phyloP scores from a whole-genome alignment of 2,329 filamentous ascomycete species.

The Gremmenia infestans region DNA sequence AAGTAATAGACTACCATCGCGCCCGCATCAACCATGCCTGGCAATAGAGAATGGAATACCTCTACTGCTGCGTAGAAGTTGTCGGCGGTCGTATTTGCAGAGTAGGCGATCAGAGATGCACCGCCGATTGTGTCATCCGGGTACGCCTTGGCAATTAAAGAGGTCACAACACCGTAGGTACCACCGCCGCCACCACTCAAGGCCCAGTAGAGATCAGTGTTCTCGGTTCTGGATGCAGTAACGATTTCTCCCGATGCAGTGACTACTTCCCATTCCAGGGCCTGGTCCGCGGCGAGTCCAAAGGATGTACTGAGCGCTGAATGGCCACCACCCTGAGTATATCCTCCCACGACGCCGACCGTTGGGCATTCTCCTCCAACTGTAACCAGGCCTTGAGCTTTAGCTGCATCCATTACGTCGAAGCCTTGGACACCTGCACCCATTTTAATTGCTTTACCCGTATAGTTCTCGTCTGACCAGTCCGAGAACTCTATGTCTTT shows the following conservation, averaged over 20 bases:
- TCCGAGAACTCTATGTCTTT: conserved; percentile 40
- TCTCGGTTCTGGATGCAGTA: conserved; percentile 41
- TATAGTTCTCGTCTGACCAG: conserved; percentile 40
- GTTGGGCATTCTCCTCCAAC: conserved; percentile 51
- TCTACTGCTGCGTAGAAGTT: conserved; percentile 45
- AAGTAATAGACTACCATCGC: conserved; percentile 46
- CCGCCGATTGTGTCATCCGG: conserved; percentile 39
- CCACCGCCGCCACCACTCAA: conserved; percentile 54
- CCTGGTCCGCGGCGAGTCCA: conserved; percentile 56
- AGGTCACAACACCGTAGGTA: conserved; percentile 52
- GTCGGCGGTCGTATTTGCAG: conserved; percentile 32
- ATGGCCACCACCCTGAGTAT: conserved; percentile 56
- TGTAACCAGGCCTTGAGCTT: conserved; percentile 38
- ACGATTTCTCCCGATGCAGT: conserved; percentile 45
- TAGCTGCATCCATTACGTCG: conserved; percentile 41
- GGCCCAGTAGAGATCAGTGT: conserved; percentile 60
- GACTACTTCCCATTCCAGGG: conserved; percentile 52
- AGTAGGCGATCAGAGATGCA: conserved; percentile 40
- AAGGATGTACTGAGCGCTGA: conserved; percentile 47
- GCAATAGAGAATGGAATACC: conserved; percentile 40
- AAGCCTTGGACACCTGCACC: conserved; percentile 48
- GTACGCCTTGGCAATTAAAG: conserved; percentile 49
- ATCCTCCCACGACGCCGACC: conserved; percentile 56
- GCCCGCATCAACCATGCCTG: conserved; percentile 45
- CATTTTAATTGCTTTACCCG: conserved; percentile 47